A percentile compares a stretch with the other conserved stretches of the same genome.
Conservation (phyloP, 371 early-diverging fungal species). For the Circinella minor region DNA sequence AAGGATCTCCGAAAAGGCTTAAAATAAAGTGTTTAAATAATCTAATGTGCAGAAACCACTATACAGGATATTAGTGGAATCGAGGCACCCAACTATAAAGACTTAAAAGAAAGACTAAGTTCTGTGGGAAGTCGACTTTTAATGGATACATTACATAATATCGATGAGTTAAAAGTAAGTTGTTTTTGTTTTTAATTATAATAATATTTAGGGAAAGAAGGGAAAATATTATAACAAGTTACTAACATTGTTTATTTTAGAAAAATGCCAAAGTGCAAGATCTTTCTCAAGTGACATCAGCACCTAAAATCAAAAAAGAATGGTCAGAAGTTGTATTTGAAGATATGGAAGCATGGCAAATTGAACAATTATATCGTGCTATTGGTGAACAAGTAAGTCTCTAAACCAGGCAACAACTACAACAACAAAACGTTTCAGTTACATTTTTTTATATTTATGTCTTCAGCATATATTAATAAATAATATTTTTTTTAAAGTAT, state of each 20-base stretch:
- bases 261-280: slow-evolving; percentile 67
- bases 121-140: slow-evolving; percentile 70
- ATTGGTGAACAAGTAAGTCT: slow-evolving; percentile 72
- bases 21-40: no score
- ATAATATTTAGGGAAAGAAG: neutral
- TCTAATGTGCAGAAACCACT: neutral
- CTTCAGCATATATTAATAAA: neutral
- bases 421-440: slow-evolving; percentile 4
- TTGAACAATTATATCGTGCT: slow-evolving; percentile 74
- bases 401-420: no score
- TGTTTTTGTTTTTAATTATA: no score
- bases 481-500: slow-evolving; percentile 20
- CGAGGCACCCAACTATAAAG: slow-evolving; percentile 27
- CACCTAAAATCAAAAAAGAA: slow-evolving; percentile 72
- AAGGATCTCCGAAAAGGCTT: no score
- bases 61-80: slow-evolving; percentile 10
- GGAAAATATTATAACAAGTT: neutral
- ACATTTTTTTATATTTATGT: neutral
- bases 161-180: slow-evolving; percentile 56
- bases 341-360: slow-evolving; percentile 60
- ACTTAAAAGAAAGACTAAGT: slow-evolving; percentile 51
- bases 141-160: slow-evolving; percentile 64
- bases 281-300: slow-evolving; percentile 65
- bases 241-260: slow-evolving; percentile 24
- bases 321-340: slow-evolving; percentile 68